Percentiles rank a stretch among this genome's conserved stretches.
phyloP scores from a whole-genome alignment of 108 stramenopile species.

The Skeletonema tropicum region DNA sequence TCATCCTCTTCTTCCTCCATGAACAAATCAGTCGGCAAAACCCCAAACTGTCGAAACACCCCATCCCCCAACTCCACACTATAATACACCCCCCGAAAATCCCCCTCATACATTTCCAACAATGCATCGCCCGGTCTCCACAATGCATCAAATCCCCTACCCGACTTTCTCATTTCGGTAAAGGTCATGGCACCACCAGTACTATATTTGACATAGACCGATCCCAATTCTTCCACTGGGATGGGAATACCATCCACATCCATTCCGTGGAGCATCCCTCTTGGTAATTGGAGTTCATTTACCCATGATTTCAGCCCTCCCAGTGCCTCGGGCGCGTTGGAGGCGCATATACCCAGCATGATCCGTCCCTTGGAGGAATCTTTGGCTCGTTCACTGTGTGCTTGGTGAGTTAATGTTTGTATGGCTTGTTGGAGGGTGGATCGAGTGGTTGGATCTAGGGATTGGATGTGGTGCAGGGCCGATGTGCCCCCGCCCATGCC shows the following conservation, averaged over 20 bases:
- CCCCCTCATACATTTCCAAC: conserved; percentile 83
- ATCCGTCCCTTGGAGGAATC: conserved; percentile 71
- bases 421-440: conserved; percentile 25
- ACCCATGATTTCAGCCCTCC: conserved; percentile 78
- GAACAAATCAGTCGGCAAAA: conserved; percentile 56
- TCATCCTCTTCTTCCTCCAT: conserved; percentile 45
- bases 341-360: conserved; percentile 84
- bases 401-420: conserved; percentile 27
- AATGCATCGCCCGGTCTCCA: conserved; percentile 90
- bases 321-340: conserved; percentile 72
- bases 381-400: conserved; percentile 51
- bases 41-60: conserved; percentile 78
- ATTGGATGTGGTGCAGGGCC: conserved; percentile 38
- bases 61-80: conserved; percentile 84
- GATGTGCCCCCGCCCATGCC: conserved; percentile 43
- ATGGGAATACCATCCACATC: conserved; percentile 85
- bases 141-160: conserved; percentile 82
- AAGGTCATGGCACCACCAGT: conserved; percentile 84
- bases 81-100: conserved; percentile 86
- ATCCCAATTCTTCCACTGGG: conserved; percentile 55
- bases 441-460: conserved; percentile 15
- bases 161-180: conserved; percentile 67
- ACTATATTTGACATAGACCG: conserved; percentile 88
- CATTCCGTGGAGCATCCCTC: conserved; percentile 86
- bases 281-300: conserved; percentile 57